Evolutionary conservation across 2,329 filamentous ascomycete species (phyloP).

Genomic region (Cercospora berteroae): DNA sequence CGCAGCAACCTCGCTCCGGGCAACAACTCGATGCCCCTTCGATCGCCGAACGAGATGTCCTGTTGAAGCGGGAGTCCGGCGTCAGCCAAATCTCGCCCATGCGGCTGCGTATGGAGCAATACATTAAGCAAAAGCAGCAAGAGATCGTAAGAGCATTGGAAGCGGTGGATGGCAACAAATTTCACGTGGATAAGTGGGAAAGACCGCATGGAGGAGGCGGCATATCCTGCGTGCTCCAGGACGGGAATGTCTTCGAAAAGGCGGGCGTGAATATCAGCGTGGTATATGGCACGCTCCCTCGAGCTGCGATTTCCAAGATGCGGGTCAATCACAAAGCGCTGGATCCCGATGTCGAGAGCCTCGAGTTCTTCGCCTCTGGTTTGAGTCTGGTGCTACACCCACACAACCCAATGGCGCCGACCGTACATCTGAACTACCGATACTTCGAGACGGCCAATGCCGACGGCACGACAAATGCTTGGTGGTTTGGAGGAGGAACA

Average conservation of each 20-base stretch:
- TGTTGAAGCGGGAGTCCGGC: conserved; percentile 73
- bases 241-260: conserved; percentile 97
- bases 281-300: conserved; percentile 87
- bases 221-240: conserved; percentile 90
- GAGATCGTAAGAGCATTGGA: conserved; percentile 82
- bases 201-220: conserved; percentile 87
- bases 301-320: conserved; percentile 88
- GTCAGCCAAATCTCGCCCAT: conserved; percentile 81
- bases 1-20: conserved; percentile 15
- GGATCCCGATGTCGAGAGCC: conserved; percentile 70
- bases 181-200: conserved; percentile 81
- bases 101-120: conserved; percentile 95
- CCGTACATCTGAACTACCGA: conserved; percentile 95
- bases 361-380: conserved; percentile 94
- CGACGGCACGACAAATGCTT: conserved; percentile 76
- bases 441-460: conserved; percentile 95
- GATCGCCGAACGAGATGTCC: conserved; percentile 80
- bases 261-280: conserved; percentile 92
- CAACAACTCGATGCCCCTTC: conserved; percentile 59
- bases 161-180: conserved; percentile 76
- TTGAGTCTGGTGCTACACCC: conserved; percentile 92
- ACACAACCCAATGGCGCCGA: conserved; percentile 92
- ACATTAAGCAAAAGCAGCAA: conserved; percentile 90
- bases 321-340: conserved; percentile 91
- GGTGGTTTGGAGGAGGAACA: conserved; percentile 97